Conservation (phyloP, 345 rosid genomes). For the Hibiscus syriacus region DNA sequence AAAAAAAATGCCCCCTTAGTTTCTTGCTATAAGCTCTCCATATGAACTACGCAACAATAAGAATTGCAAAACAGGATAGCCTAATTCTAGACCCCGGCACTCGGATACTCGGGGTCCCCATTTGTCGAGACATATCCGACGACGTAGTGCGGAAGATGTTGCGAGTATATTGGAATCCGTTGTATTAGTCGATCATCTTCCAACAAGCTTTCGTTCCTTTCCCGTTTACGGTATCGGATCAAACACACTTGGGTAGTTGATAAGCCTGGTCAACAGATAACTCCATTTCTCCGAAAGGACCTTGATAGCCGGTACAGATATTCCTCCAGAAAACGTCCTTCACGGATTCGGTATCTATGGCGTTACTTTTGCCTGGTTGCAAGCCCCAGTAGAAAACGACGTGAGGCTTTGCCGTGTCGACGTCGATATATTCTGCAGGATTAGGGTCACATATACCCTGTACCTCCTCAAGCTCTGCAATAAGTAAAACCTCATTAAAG, state of each 20-base stretch:
- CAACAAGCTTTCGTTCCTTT: constrained; percentile 35
- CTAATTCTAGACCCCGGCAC: constrained; percentile 10
- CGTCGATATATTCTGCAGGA: constrained; percentile 43
- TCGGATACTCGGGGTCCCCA: constrained; percentile 19
- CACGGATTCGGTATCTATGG: constrained; percentile 22
- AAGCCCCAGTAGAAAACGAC: constrained; percentile 46
- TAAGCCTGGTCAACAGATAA: constrained; percentile 36
- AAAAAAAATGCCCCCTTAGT: not conserved
- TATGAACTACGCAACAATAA: not conserved
- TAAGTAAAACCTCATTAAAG: not conserved
- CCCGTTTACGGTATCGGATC: constrained; percentile 17
- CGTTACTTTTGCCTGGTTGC: constrained; percentile 24
- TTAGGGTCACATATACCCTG: constrained; percentile 52
- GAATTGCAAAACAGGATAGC: not conserved
- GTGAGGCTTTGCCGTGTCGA: constrained; percentile 24
- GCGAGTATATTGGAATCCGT: constrained; percentile 29
- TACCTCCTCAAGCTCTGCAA: constrained; percentile 47
- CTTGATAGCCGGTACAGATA: constrained; percentile 31
- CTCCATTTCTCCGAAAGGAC: constrained; percentile 25
- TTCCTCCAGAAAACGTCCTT: constrained; percentile 35
- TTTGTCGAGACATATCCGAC: constrained; percentile 26
- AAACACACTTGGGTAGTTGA: constrained; percentile 27
- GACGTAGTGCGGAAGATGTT: constrained; percentile 34
- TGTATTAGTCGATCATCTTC: constrained; percentile 32
- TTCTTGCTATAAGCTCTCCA: not conserved